Conservation (phyloP, 1,284 basidiomycete genomes). For the Apiotrichum veenhuisii region DNA sequence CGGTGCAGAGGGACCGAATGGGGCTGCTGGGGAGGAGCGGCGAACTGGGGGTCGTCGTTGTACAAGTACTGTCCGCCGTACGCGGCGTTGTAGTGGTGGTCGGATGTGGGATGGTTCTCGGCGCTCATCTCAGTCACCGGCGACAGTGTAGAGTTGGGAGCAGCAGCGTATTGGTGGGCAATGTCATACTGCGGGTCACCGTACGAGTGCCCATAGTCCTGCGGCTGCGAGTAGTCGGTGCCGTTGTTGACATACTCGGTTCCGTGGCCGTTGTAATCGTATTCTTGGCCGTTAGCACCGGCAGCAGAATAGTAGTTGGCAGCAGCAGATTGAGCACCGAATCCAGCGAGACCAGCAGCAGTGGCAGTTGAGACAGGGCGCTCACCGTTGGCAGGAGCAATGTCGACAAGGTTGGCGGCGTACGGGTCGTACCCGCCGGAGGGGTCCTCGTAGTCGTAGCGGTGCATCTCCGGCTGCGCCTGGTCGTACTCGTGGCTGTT, state of each 20-base stretch:
- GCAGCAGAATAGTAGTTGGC: constrained; percentile 8
- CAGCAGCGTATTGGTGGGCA: constrained; percentile 25
- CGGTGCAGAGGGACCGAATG: not conserved
- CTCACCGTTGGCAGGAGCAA: constrained; percentile 20
- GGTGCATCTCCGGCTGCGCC: constrained; percentile 24
- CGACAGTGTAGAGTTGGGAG: constrained; percentile 2
- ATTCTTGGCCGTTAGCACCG: too few species aligned
- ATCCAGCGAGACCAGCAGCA: constrained; percentile 1
- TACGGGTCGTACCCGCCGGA: constrained; percentile 49
- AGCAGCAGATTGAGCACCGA: constrained; percentile 36
- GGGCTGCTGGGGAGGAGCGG: not conserved
- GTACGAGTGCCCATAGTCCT: constrained; percentile 25
- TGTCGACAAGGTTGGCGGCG: constrained; percentile 30
- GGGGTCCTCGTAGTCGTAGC: constrained; percentile 44
- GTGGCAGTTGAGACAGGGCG: constrained; percentile 22
- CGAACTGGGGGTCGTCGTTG: not conserved
- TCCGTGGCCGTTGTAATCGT: constrained; percentile 10
- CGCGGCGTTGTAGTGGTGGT: not conserved
- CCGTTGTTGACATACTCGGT: not conserved
- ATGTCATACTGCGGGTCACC: constrained; percentile 43
- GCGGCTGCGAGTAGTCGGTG: constrained; percentile 1
- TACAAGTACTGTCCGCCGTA: constrained; percentile 1
- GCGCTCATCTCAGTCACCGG: constrained; percentile 4
- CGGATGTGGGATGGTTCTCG: constrained; percentile 1
- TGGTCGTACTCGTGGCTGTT: constrained; percentile 15